Conservation (phyloP, 2,329 filamentous ascomycete genomes). For the Elsinoe necatrix region DNA sequence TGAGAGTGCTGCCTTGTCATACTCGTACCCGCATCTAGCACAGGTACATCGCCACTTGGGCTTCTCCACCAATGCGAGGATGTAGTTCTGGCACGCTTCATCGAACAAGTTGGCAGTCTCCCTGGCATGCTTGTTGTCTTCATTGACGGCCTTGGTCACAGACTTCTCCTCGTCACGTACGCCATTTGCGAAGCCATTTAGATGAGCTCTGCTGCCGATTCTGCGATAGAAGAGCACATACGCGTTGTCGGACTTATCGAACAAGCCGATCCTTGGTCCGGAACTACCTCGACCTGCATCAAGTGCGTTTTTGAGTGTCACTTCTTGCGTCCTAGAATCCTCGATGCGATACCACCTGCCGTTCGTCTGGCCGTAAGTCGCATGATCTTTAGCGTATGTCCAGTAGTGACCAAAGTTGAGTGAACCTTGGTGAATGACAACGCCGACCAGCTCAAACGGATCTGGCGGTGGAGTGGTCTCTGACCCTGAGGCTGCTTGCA, state of each 20-base stretch:
- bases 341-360: slow-evolving; percentile 83
- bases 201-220: slow-evolving; percentile 34
- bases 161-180: background rate
- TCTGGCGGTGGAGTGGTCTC: slow-evolving; percentile 53
- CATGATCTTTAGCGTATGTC: slow-evolving; percentile 58
- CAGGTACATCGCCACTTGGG: background rate
- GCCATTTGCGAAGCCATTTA: slow-evolving; percentile 1
- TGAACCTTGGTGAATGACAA: slow-evolving; percentile 86
- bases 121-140: slow-evolving; percentile 8
- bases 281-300: slow-evolving; percentile 63
- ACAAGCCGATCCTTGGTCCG: slow-evolving; percentile 46
- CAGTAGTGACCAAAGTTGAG: slow-evolving; percentile 96
- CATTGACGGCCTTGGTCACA: background rate
- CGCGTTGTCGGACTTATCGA: slow-evolving; percentile 51
- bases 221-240: slow-evolving; percentile 99
- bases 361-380: background rate
- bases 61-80: background rate
- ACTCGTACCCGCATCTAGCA: background rate
- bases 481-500: slow-evolving; percentile 68
- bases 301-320: slow-evolving; percentile 66
- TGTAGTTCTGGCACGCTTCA: background rate
- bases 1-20: background rate
- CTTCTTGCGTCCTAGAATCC: slow-evolving; percentile 70
- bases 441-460: slow-evolving; percentile 85
- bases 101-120: slow-evolving; percentile 6